phyloP scores from a whole-genome alignment of 2,329 filamentous ascomycete genomes.

The Penicillium expansum region DNA sequence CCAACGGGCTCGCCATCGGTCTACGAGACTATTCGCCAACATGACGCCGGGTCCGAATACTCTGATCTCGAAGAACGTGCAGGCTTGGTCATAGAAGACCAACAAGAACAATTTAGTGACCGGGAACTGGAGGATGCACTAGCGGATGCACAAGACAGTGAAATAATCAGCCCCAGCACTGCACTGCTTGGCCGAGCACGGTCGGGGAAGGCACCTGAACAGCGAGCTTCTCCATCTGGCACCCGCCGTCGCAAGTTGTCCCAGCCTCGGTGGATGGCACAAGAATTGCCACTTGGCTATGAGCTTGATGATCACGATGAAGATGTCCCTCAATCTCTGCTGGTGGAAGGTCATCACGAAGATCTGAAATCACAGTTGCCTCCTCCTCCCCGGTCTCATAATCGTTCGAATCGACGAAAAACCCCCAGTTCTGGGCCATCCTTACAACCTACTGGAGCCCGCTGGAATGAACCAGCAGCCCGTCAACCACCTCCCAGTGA shows the following conservation, averaged over 20 bases:
- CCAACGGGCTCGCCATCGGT: slow-evolving; percentile 50
- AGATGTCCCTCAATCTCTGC: slow-evolving; percentile 62
- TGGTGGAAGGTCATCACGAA: slow-evolving; percentile 54
- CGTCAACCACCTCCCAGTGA: slow-evolving; percentile 39
- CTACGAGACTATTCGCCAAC: slow-evolving; percentile 47
- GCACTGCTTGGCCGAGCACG: slow-evolving; percentile 37
- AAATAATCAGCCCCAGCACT: slow-evolving; percentile 46
- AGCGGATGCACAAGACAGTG: slow-evolving; percentile 51
- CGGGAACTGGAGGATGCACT: slow-evolving; percentile 58
- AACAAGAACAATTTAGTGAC: slow-evolving; percentile 52
- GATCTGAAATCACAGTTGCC: slow-evolving; percentile 39
- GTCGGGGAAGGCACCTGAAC: slow-evolving; percentile 21
- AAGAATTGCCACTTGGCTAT: slow-evolving; percentile 29
- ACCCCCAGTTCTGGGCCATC: slow-evolving; percentile 38
- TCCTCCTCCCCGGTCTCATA: slow-evolving; percentile 33
- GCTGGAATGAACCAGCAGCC: slow-evolving; percentile 51
- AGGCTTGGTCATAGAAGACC: slow-evolving; percentile 50
- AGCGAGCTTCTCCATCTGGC: slow-evolving; percentile 17
- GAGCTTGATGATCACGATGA: slow-evolving; percentile 56
- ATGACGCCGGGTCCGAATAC: slow-evolving; percentile 46
- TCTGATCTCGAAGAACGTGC: slow-evolving; percentile 48
- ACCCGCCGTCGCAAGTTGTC: slow-evolving; percentile 29
- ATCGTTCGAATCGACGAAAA: slow-evolving; percentile 22
- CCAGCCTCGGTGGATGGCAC: slow-evolving; percentile 33
- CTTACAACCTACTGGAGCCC: slow-evolving; percentile 44